phyloP scores from a whole-genome alignment of 345 rosid species.

The Eucalyptus coolabah region DNA sequence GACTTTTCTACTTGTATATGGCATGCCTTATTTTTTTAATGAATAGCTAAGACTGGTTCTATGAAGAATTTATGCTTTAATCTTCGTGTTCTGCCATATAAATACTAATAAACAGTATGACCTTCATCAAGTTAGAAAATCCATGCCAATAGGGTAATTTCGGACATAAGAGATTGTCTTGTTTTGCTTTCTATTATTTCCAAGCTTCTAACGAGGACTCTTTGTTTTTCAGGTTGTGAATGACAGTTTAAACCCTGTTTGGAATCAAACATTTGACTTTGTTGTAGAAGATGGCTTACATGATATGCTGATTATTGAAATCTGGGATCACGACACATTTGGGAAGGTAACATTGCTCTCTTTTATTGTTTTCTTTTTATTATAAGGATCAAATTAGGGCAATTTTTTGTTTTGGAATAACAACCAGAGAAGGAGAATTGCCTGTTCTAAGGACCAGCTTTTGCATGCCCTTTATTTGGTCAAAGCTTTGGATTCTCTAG shows the following conservation, averaged over 20 bases:
- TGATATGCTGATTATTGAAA: slow-evolving; percentile 89
- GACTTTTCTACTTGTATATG: neutral
- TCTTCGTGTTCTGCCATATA: neutral
- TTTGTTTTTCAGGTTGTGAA: slow-evolving; percentile 61
- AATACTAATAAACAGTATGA: neutral
- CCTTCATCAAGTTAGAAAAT: neutral
- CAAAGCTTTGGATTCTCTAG: neutral
- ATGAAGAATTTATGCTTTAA: neutral
- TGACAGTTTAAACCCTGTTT: slow-evolving; percentile 82
- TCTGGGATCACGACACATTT: slow-evolving; percentile 95
- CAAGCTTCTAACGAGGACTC: neutral
- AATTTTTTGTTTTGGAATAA: neutral
- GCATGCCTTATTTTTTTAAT: neutral
- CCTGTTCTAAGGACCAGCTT: neutral
- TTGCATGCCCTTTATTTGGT: neutral
- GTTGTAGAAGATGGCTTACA: slow-evolving; percentile 97
- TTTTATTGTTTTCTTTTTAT: neutral
- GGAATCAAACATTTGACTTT: slow-evolving; percentile 98
- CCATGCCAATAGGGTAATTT: neutral
- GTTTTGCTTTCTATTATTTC: neutral
- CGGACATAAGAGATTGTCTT: neutral
- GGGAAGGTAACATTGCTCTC: slow-evolving; percentile 59
- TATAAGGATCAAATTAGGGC: neutral
- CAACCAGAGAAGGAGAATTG: neutral
- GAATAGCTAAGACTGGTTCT: neutral